Evolutionary conservation across 2,329 filamentous ascomycete genomes (phyloP).

Genomic region (Aphanoascus verrucosus): DNA sequence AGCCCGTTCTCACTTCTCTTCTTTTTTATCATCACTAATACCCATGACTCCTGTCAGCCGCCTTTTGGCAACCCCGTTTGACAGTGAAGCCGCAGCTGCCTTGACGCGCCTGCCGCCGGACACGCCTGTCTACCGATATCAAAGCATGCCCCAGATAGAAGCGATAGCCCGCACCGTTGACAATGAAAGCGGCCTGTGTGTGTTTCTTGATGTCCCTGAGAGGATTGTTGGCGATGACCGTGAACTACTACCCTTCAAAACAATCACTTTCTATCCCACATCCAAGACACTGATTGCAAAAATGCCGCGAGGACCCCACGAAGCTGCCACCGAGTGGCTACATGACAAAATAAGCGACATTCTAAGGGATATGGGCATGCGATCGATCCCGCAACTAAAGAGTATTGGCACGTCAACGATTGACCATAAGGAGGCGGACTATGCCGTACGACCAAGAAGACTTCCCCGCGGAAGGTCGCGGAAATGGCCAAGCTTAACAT

Average conservation of each 20-base stretch:
- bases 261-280: neutral
- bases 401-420: neutral
- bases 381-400: neutral
- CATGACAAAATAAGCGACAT: neutral
- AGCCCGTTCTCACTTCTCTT: too few relatives aligned
- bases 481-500: neutral
- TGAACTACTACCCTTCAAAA: neutral
- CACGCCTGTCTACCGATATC: conserved; percentile 12
- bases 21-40: too few relatives aligned
- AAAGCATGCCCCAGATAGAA: conserved; percentile 10
- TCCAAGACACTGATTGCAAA: neutral
- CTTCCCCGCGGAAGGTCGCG: neutral
- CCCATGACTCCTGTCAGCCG: too few relatives aligned
- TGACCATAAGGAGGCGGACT: neutral
- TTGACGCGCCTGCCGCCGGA: conserved; percentile 3
- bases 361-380: neutral
- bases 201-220: conserved; percentile 7
- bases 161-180: conserved; percentile 3
- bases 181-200: conserved; percentile 8
- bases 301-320: conserved; percentile 3
- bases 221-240: neutral
- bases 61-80: too few relatives aligned
- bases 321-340: conserved; percentile 2
- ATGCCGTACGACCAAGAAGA: neutral
- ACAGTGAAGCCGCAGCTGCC: conserved; percentile 6